Conservation (phyloP, 768 basidiomycete species). For the Naganishia onofrii region DNA sequence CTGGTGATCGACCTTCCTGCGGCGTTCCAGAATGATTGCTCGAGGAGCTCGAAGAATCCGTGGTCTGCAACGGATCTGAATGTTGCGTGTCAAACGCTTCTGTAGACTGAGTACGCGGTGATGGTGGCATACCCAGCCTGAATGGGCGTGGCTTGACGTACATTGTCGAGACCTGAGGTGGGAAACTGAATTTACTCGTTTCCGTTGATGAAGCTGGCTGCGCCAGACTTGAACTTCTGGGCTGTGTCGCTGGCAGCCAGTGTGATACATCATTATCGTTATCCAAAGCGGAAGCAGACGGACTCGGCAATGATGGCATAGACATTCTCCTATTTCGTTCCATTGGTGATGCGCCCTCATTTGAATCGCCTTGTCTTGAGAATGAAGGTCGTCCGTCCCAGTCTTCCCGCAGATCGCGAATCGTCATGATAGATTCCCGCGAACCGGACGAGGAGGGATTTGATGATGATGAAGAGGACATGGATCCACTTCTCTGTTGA, state of each 20-base stretch:
- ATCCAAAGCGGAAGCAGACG: background rate
- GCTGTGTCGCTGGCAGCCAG: constrained; percentile 2
- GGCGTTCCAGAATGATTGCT: background rate
- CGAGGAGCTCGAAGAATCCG: constrained; percentile 1
- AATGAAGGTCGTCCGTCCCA: background rate
- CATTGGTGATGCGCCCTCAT: background rate
- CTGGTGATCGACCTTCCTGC: background rate
- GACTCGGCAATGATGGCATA: constrained; percentile 12
- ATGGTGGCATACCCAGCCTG: constrained; percentile 7
- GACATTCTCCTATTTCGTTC: constrained; percentile 19
- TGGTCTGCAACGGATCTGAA: background rate
- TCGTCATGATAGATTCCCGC: constrained; percentile 13
- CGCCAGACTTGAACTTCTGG: background rate
- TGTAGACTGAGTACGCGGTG: background rate
- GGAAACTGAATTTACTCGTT: background rate
- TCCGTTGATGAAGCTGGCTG: background rate
- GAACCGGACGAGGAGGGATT: constrained; percentile 7
- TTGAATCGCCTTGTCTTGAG: constrained; percentile 1
- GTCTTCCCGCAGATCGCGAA: constrained; percentile 10
- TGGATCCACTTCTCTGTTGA: constrained; percentile 9
- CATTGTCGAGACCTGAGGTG: constrained; percentile 2
- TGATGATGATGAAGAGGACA: constrained; percentile 8
- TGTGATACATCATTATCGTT: background rate
- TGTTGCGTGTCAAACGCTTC: background rate
- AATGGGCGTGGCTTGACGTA: background rate